Base-by-base conservation (phyloP, 768 basidiomycete species). In the Lactarius vividus region DNA sequence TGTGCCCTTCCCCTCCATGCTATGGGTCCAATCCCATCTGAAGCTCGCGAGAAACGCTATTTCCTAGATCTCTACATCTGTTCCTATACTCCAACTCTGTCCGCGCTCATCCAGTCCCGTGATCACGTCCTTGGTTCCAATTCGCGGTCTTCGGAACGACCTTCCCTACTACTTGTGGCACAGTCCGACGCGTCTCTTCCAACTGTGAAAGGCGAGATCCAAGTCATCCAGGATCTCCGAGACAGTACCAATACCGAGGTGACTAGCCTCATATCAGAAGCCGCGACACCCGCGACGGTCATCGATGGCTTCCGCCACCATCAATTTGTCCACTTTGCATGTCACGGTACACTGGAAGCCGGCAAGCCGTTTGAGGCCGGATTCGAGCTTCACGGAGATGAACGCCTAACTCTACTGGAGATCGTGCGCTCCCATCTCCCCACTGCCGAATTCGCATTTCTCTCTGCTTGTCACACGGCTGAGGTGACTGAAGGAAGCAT, bases 1-100 rank as follows among this genome's bases (percentile, higher is more conserved):
- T 61, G 53, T 15, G 63, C 57, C 28, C 66, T 69, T 13, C 69
- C 66, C 3, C 46, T 67, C 15, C 69, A 69, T 8, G 69, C 69
- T 8, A 62, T 67, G 29, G 65, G 63, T 3, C 42, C 62, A 28
- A 64, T 67, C 37, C 42, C 42, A 4, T 57, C 39, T 4, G 26
- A 52, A 8, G 64, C 31, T 18, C 59, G 28, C 5, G 16, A 57
- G 33, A 33, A 33, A 33, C 33, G 33, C 33, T 33, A 33, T 9
- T 33, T 33, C 33, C 9, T 33, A 9, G 26, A 64, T 20, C 9
- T 63, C 18, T 64, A 61, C 39, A 55, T 66, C 31, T 46, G 56
- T 60, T 66, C 46, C 4, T 49, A 49, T 26, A 49, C 46, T 11
- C 46, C 46, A 49, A 49, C 46, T 11, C 46, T 49, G 23, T 49